Percentiles rank a stretch among this genome's conserved stretches.
These are phyloP conservation scores for Athelia sp. DNA, from an alignment of 1,284 basidiomycete genomes.

Conservation along the genomic window DNA sequence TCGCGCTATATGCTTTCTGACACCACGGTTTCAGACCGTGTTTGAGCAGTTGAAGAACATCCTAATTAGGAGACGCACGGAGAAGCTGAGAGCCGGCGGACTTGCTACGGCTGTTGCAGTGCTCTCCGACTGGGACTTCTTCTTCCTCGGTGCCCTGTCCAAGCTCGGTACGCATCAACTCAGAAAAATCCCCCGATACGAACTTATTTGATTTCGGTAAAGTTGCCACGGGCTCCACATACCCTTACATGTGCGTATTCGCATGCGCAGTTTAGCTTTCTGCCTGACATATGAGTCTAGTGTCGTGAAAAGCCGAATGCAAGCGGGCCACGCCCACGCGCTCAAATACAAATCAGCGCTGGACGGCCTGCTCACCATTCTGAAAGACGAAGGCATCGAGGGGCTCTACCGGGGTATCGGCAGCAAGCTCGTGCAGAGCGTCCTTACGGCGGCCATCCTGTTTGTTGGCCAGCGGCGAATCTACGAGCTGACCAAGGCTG, in stretches of 20 bases:
- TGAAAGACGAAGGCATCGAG: slow-evolving; percentile 71
- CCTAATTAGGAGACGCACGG: slow-evolving; percentile 56
- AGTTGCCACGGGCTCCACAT: slow-evolving; percentile 74
- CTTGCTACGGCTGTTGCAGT: slow-evolving; percentile 38
- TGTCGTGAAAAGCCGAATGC: slow-evolving; percentile 79
- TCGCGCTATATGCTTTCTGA: background rate
- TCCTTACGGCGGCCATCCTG: slow-evolving; percentile 86
- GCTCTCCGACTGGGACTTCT: slow-evolving; percentile 83
- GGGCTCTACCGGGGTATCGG: slow-evolving; percentile 84
- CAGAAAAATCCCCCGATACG: slow-evolving; percentile 6
- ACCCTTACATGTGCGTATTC: slow-evolving; percentile 61
- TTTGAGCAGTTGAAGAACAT: slow-evolving; percentile 83
- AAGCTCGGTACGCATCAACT: slow-evolving; percentile 59
- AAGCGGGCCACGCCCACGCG: slow-evolving; percentile 65
- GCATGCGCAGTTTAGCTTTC: slow-evolving; percentile 5
- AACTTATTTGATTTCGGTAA: slow-evolving; percentile 2
- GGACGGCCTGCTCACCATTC: slow-evolving; percentile 66
- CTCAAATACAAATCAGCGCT: slow-evolving; percentile 67
- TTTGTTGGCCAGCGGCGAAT: slow-evolving; percentile 81
- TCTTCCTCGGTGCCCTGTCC: slow-evolving; percentile 83
- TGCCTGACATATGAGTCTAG: slow-evolving; percentile 29
- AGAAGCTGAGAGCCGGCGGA: slow-evolving; percentile 42
- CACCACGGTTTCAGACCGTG: background rate
- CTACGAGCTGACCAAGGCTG: slow-evolving; percentile 65
- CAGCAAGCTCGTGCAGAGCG: slow-evolving; percentile 85